phyloP scores from a whole-genome alignment of 768 basidiomycete species.

The button mushroom (Agaricus bisporus) region DNA sequence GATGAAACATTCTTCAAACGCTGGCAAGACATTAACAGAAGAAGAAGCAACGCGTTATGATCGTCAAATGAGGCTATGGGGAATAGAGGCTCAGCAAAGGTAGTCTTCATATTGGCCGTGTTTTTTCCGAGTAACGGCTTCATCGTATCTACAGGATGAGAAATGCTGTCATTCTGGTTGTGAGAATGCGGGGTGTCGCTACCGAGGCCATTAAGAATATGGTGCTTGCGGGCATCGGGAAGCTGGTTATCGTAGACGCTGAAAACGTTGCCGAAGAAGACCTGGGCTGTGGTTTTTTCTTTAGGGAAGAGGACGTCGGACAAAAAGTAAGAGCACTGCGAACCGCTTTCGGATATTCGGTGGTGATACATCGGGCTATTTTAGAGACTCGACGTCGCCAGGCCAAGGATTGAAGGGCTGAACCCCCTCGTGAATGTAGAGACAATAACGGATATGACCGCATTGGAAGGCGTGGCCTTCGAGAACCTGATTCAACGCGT shows the following conservation, averaged over 20 bases:
- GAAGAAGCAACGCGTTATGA: conserved; percentile 82
- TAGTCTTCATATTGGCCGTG: conserved; percentile 24
- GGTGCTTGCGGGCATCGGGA: conserved; percentile 93
- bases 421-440: conserved; percentile 90
- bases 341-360: conserved; percentile 26
- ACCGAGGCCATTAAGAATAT: conserved; percentile 97
- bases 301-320: conserved; percentile 89
- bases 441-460: conserved; percentile 45
- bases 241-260: conserved; percentile 77
- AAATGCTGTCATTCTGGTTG: conserved; percentile 82
- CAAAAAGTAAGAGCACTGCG: conserved; percentile 55
- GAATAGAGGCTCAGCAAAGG: conserved; percentile 96
- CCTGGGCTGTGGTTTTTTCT: conserved; percentile 90
- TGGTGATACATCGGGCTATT: conserved; percentile 32
- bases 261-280: conserved; percentile 77
- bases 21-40: conserved; percentile 46
- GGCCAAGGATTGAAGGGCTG: conserved; percentile 77
- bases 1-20: not conserved
- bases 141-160: conserved; percentile 64
- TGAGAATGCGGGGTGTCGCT: conserved; percentile 76
- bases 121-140: not conserved
- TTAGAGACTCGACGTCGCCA: conserved; percentile 84
- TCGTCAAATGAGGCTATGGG: conserved; percentile 96
- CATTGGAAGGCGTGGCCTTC: conserved; percentile 46
- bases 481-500: conserved; percentile 56